Evolutionary conservation across 768 basidiomycete genomes (phyloP), one percentile per base, ranked within the genome.

Genomic region (Suillus alpinus): DNA sequence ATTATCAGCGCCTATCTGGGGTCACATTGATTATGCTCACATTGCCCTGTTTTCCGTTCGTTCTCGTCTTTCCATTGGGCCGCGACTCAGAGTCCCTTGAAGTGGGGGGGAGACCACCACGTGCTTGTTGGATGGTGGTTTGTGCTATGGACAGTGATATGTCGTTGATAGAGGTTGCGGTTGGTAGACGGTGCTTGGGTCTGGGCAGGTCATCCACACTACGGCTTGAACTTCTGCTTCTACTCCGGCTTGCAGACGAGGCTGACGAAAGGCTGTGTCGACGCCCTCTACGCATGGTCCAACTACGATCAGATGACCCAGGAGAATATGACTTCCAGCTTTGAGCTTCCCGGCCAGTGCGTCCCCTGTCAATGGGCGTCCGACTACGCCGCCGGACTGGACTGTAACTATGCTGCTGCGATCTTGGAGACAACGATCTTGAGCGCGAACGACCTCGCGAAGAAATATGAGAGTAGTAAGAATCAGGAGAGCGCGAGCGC

Each of bases 391-490:
- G 70, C 14, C 69, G 72, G 47, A 71, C 71, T 52, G 81, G 83
- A 69, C 83, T 87, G 10, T 79, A 75, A 60, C 81, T 83, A 62
- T 80, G 78, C 29, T 80, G 83, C 68, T 86, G 86, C 20, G 78
- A 76, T 49, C 78, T 80, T 16, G 88, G 87, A 26, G 89, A 86
- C 59, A 74, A 68, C 39, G 84, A 86, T 43, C 78, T 80, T 18
- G 90, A 88, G 47, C 78, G 82, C 32, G 88, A 89, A 39, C 84
- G 87, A 60, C 83, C 86, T 49, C 83, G 80, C 50, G 86, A 87
- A 26, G 88, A 89, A 43, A 76, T 82, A 52, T 76, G 82, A 23
- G 88, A 88, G 57, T 82, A 83, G 62, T 80, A 80, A n/a, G 90
- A 90, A 44, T 83, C 85, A 12, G 85, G 83, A 29, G 80, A 78